Evolutionary conservation across 306 rosid genomes (phyloP), one percentile per base, ranked within the genome.

Genomic region (Gleditsia sinensis): DNA sequence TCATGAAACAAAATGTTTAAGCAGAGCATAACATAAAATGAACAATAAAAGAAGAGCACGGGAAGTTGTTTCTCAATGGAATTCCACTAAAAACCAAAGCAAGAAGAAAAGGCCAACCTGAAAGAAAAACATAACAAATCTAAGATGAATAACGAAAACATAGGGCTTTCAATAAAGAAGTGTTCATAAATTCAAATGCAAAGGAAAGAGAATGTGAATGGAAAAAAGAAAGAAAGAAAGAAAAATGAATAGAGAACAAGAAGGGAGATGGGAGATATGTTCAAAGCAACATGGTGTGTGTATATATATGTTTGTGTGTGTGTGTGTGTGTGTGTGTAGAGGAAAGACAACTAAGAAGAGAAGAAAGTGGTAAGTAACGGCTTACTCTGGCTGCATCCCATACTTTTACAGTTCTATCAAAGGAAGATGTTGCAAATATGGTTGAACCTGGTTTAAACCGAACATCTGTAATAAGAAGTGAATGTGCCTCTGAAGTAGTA

Each of bases 321-420:
- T 32, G 25, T 9, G 24, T 32, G 24, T 3, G 7, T 6, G 20
- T 19, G 23, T 49, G 27, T 24, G 14, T 43, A 71, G 24, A 63
- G 37, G 16, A 2, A 62, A 81, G 48, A 56, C 40, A 75, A 46
- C 60, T 14, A 28, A 60, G 53, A 73, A 58, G 61, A 71, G 56
- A 71, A 77, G 75, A 60, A 39, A 59, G 60, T 48, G 33, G 67
- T 7, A 25, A 27, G 63, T 21, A 43, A 80, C 62, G 61, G 50
- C 91, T 81, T 75, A 91, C 92, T 28, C n/a, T 80, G 24, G 77
- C 69, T 32, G 90, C 83, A 71, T 88, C 92, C 94, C 94, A 91
- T 57, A 88, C 32, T 76, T 55, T 88, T 61, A 91, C 76, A 54
- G 90, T 85, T 78, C 24, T 78, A 68, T 88, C 94, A 50, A 85